Conservation (phyloP, 2,329 filamentous ascomycete genomes). For the Fonsecaea nubica region DNA sequence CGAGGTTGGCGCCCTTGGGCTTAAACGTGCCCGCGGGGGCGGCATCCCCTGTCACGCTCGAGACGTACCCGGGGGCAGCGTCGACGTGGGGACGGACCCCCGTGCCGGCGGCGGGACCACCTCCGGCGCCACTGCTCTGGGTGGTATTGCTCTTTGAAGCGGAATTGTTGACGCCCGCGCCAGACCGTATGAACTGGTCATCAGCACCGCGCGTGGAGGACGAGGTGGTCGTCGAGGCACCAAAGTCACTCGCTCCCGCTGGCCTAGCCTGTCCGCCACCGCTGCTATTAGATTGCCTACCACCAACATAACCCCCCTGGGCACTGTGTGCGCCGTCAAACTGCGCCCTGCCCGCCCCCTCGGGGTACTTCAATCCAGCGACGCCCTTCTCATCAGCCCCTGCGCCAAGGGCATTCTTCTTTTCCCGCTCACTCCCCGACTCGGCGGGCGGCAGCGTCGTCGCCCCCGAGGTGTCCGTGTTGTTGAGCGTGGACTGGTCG, state of each 20-base stretch:
- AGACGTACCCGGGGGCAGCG: conserved; percentile 40
- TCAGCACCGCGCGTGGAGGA: conserved; percentile 31
- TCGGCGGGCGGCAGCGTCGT: conserved; percentile 57
- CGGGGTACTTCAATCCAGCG: conserved; percentile 45
- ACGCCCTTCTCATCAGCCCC: conserved; percentile 49
- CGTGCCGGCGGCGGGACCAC: not conserved
- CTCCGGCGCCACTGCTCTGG: not conserved
- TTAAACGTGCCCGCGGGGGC: conserved; percentile 45
- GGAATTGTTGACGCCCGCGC: not conserved
- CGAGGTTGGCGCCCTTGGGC: conserved; percentile 61
- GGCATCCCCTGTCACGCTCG: conserved; percentile 35
- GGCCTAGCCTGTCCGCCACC: conserved; percentile 36
- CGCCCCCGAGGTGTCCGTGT: conserved; percentile 61
- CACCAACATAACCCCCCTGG: conserved; percentile 47
- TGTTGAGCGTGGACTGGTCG: conserved; percentile 62
- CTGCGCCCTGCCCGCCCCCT: conserved; percentile 48
- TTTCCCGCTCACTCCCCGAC: conserved; percentile 55
- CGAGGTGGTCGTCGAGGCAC: conserved; percentile 19
- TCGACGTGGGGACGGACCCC: conserved; percentile 30
- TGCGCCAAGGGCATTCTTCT: conserved; percentile 50
- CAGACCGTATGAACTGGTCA: conserved; percentile 33
- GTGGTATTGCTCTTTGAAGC: conserved; percentile 3
- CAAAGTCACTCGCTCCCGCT: conserved; percentile 28
- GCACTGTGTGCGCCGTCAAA: conserved; percentile 48
- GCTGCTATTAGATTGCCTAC: conserved; percentile 26